phyloP scores from a whole-genome alignment of 2,329 filamentous ascomycete genomes.

The Onygena corvina region DNA sequence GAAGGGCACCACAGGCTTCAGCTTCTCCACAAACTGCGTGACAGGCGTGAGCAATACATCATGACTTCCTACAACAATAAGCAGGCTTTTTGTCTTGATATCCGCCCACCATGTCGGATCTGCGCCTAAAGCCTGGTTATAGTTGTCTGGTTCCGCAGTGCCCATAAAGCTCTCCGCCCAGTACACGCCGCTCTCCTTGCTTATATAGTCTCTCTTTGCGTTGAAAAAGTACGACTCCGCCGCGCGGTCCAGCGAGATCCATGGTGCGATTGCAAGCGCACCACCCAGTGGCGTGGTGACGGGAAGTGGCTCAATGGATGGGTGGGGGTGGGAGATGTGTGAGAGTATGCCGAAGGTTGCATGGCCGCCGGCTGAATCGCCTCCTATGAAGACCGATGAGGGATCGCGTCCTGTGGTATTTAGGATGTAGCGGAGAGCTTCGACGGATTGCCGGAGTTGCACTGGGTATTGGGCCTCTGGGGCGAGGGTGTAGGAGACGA shows the following conservation, averaged over 20 bases:
- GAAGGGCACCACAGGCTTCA: constrained; percentile 27
- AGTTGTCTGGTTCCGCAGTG: constrained; percentile 34
- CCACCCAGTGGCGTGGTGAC: constrained; percentile 38
- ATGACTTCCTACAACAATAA: constrained; percentile 44
- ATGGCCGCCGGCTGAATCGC: constrained; percentile 37
- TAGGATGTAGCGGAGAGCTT: constrained; percentile 31
- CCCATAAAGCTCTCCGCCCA: constrained; percentile 43
- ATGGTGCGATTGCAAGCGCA: constrained; percentile 46
- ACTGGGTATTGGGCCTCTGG: constrained; percentile 34
- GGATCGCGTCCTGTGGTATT: constrained; percentile 24
- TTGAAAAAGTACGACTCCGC: constrained; percentile 36
- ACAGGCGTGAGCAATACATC: constrained; percentile 49
- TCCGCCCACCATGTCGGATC: constrained; percentile 43
- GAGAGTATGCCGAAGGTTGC: constrained; percentile 30
- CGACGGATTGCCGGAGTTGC: constrained; percentile 33
- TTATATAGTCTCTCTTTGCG: constrained; percentile 41
- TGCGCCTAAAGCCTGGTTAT: constrained; percentile 43
- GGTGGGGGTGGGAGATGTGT: constrained; percentile 43
- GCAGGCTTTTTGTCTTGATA: constrained; percentile 38
- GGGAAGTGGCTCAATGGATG: constrained; percentile 35
- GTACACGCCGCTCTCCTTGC: constrained; percentile 27
- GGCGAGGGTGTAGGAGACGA: constrained; percentile 49
- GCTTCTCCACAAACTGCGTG: constrained; percentile 37
- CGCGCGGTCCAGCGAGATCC: constrained; percentile 42
- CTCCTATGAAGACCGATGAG: constrained; percentile 29